Conservation (phyloP, 345 rosid species). For the Streptanthus diversifolius region DNA sequence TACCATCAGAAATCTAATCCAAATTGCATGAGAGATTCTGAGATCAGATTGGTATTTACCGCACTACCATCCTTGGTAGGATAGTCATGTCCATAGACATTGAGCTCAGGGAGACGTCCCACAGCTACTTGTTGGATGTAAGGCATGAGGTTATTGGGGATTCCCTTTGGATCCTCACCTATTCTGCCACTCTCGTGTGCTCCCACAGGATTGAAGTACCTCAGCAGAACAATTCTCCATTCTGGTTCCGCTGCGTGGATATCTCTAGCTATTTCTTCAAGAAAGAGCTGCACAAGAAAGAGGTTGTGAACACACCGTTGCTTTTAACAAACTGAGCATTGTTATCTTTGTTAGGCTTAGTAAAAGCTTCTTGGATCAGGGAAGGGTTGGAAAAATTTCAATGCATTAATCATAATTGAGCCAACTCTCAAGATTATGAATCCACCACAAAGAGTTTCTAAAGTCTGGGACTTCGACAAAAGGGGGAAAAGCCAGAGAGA, state of each 20-base stretch:
- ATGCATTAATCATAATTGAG: neutral
- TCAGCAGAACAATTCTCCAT: constrained; percentile 73
- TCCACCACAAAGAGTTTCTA: neutral
- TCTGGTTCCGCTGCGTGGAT: constrained; percentile 83
- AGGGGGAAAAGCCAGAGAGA: neutral
- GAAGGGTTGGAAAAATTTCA: neutral
- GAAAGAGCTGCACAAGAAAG: constrained; percentile 62
- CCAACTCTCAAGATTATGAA: neutral
- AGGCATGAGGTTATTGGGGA: constrained; percentile 93
- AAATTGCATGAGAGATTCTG: neutral
- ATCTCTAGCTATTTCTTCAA: constrained; percentile 89
- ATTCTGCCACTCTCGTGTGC: constrained; percentile 89
- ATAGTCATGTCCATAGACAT: constrained; percentile 83
- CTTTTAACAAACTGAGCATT: neutral
- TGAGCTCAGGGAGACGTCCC: constrained; percentile 78
- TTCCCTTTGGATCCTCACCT: constrained; percentile 95
- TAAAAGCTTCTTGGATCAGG: constrained; percentile 1
- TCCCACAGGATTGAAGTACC: constrained; percentile 95
- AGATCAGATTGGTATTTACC: constrained; percentile 39
- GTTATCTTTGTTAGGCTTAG: constrained; percentile 1
- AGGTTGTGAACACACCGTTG: neutral
- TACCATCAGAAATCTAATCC: neutral
- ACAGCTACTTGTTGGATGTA: constrained; percentile 95
- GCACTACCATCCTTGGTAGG: constrained; percentile 88
- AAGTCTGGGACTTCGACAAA: neutral